A percentile compares a stretch with the other conserved stretches of the same genome.
These are phyloP conservation scores for Fragilariopsis cylindrus DNA, from an alignment of 108 stramenopile genomes.

Conservation along the genomic window DNA sequence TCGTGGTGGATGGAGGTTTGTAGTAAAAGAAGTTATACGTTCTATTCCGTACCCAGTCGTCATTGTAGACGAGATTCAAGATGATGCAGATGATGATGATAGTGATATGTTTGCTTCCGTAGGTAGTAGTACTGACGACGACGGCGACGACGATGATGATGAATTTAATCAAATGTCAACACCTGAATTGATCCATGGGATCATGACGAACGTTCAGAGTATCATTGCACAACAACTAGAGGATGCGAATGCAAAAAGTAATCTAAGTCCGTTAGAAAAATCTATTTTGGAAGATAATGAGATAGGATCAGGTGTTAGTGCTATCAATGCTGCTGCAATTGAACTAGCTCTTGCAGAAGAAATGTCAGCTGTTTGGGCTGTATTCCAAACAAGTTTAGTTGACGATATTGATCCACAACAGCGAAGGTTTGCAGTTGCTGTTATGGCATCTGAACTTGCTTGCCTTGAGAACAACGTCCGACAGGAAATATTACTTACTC, in stretches of 20 bases:
- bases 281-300: conserved; percentile 58
- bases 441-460: conserved; percentile 79
- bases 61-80: conserved; percentile 77
- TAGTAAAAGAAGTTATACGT: conserved; percentile 68
- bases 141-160: conserved; percentile 55
- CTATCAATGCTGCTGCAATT: conserved; percentile 29
- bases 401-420: conserved; percentile 58
- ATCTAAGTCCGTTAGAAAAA: conserved; percentile 65
- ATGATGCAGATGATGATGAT: conserved; percentile 52
- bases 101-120: conserved; percentile 17
- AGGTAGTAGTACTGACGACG: background rate
- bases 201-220: conserved; percentile 36
- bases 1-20: conserved; percentile 69
- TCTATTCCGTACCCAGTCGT: conserved; percentile 78
- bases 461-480: conserved; percentile 53
- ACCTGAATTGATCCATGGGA: conserved; percentile 47
- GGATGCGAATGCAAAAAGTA: conserved; percentile 33
- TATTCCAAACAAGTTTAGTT: conserved; percentile 54
- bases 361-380: conserved; percentile 62
- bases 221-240: conserved; percentile 50
- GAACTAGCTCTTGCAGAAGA: conserved; percentile 61
- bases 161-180: conserved; percentile 27
- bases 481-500: conserved; percentile 48
- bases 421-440: conserved; percentile 57
- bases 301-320: background rate